These are phyloP conservation scores for Osmanthus fragrans DNA, from an alignment of 257 asterid genomes.

Conservation along the genomic window DNA sequence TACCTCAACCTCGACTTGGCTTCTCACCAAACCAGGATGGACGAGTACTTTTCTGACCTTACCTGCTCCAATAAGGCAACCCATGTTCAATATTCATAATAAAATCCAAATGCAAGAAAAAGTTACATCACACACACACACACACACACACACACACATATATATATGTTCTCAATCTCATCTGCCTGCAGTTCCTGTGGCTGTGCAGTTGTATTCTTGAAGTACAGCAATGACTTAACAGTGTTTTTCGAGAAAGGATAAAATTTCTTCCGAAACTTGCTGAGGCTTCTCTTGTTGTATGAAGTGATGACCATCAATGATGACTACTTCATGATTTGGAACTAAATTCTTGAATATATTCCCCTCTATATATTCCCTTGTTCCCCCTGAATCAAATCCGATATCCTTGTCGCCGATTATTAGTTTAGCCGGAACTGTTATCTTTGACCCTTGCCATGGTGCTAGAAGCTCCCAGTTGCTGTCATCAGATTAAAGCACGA, in stretches of 20 bases:
- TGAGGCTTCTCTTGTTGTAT: constrained; percentile 39
- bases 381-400: constrained; percentile 42
- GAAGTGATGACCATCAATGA: constrained; percentile 50
- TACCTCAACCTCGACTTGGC: no score
- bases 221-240: neutral
- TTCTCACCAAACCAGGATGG: no score
- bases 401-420: constrained; percentile 47
- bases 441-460: constrained; percentile 52
- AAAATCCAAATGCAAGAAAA: no score
- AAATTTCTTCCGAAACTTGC: constrained; percentile 42
- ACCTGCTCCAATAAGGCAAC: no score
- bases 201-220: no score
- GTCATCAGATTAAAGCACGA: neutral
- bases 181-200: no score
- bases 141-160: no score
- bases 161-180: no score
- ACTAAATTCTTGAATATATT: constrained; percentile 37
- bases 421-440: constrained; percentile 47
- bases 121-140: no score
- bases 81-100: no score
- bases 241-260: constrained; percentile 34
- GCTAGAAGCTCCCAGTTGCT: constrained; percentile 58
- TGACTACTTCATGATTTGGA: constrained; percentile 42
- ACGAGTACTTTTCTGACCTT: no score
- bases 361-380: constrained; percentile 41